These are phyloP conservation scores for Entomortierella parvispora DNA, from an alignment of 192 early-diverging fungal genomes.

Conservation along the genomic window DNA sequence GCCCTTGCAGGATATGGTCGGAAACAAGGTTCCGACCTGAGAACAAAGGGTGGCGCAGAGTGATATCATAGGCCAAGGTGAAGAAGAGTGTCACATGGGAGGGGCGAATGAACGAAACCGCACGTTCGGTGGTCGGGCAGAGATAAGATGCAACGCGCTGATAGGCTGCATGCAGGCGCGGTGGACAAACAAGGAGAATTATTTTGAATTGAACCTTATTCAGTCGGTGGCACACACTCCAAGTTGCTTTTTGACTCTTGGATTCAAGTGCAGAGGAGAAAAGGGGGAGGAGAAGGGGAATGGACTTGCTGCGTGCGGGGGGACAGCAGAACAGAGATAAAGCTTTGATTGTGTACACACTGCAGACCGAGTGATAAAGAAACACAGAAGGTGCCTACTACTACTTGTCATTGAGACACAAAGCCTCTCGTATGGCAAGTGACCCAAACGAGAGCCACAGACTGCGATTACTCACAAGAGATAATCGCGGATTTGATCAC, in stretches of 20 bases:
- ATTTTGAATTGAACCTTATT: conserved; percentile 41
- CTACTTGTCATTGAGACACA: too few species aligned
- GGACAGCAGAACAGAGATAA: background rate
- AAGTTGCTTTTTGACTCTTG: background rate
- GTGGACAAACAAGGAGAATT: conserved; percentile 42
- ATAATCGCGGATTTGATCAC: background rate
- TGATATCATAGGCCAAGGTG: conserved; percentile 37
- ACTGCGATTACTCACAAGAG: conserved; percentile 41
- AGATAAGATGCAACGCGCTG: conserved; percentile 46
- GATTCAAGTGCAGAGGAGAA: background rate
- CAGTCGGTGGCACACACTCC: background rate
- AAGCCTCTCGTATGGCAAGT: background rate
- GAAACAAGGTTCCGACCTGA: background rate
- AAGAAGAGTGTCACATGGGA: conserved; percentile 39
- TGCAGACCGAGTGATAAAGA: background rate
- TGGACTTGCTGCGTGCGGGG: too few species aligned
- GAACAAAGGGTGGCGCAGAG: background rate
- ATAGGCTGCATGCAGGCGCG: conserved; percentile 28
- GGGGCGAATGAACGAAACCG: background rate
- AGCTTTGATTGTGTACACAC: background rate
- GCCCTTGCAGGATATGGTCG: background rate
- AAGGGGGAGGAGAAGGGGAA: too few species aligned
- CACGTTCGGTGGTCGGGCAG: too few species aligned
- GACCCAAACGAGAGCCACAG: background rate
- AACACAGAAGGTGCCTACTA: background rate